phyloP scores from a whole-genome alignment of 2,329 filamentous ascomycete species.

The Pyrenophora tritici-repentis region DNA sequence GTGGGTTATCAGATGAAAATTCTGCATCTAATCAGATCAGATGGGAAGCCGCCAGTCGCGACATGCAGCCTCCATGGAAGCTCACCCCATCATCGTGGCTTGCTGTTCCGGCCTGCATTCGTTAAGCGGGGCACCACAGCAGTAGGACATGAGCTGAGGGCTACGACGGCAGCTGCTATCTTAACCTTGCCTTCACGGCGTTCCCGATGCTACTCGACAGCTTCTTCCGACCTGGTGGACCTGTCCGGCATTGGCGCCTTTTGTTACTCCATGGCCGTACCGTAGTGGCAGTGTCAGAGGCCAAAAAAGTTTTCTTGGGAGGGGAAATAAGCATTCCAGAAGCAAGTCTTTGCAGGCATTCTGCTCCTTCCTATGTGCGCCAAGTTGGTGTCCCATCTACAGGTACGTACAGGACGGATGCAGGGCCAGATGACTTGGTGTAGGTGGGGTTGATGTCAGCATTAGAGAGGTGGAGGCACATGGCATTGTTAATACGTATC shows the following conservation, averaged over 20 bases:
- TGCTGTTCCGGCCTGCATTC: slow-evolving; percentile 2
- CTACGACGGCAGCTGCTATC: not conserved
- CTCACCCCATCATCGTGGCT: not conserved
- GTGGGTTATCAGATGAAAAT: slow-evolving; percentile 35
- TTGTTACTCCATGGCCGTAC: not conserved
- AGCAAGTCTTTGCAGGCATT: not conserved
- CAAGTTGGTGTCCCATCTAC: not conserved
- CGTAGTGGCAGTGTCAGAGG: slow-evolving; percentile 2
- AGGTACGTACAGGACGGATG: not conserved
- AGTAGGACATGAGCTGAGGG: slow-evolving; percentile 1
- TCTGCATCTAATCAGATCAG: slow-evolving; percentile 38
- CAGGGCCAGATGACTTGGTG: slow-evolving; percentile 2
- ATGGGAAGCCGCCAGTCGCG: slow-evolving; percentile 21
- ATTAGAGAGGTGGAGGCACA: no score
- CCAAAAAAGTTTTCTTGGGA: not conserved
- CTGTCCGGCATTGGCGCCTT: not conserved
- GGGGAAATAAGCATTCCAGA: not conserved
- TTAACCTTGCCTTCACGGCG: not conserved
- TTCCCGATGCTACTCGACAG: slow-evolving; percentile 3
- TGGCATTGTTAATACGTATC: no score
- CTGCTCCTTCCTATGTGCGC: not conserved
- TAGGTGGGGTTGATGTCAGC: not conserved
- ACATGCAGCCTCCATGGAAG: not conserved
- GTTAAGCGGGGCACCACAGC: slow-evolving; percentile 3
- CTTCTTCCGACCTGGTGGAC: not conserved